phyloP scores from a whole-genome alignment of 257 asterid genomes.

The Coffea eugenioides region DNA sequence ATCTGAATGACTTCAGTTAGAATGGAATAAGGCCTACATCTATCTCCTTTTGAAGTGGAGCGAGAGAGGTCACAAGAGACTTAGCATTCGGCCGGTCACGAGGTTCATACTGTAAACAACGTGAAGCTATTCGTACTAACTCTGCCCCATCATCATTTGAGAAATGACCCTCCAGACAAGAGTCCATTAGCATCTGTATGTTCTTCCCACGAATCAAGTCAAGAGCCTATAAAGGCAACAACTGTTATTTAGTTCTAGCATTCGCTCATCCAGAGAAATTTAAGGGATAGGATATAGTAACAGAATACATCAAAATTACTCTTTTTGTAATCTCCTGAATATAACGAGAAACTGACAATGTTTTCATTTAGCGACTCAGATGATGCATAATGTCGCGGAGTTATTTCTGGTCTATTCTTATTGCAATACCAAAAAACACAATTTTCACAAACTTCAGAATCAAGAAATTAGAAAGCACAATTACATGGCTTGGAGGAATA shows the following conservation, averaged over 20 bases:
- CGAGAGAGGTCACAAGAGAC: conserved; percentile 36
- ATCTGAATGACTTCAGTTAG: not conserved
- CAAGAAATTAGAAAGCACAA: conserved; percentile 1
- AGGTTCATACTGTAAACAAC: conserved; percentile 46
- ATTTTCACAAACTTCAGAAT: not conserved
- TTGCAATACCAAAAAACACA: not conserved
- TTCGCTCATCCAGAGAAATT: not conserved
- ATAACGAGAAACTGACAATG: not conserved
- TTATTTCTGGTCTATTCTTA: not conserved
- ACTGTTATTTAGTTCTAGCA: not conserved
- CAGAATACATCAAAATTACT: not conserved
- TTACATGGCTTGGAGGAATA: conserved; percentile 53
- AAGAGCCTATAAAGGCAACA: conserved; percentile 36
- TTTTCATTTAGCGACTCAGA: not conserved
- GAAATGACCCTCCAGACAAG: conserved; percentile 46
- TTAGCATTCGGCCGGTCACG: conserved; percentile 47
- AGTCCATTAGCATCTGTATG: conserved; percentile 42
- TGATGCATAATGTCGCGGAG: not conserved
- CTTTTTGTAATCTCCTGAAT: not conserved
- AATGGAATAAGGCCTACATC: conserved; percentile 21
- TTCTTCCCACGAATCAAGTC: conserved; percentile 49
- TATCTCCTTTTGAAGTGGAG: conserved; percentile 40
- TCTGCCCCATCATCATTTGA: conserved; percentile 44
- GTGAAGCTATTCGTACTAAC: conserved; percentile 39
- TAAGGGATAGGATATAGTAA: not conserved